phyloP scores from a whole-genome alignment of 2,329 filamentous ascomycete genomes.

The Cladosporium phlei region DNA sequence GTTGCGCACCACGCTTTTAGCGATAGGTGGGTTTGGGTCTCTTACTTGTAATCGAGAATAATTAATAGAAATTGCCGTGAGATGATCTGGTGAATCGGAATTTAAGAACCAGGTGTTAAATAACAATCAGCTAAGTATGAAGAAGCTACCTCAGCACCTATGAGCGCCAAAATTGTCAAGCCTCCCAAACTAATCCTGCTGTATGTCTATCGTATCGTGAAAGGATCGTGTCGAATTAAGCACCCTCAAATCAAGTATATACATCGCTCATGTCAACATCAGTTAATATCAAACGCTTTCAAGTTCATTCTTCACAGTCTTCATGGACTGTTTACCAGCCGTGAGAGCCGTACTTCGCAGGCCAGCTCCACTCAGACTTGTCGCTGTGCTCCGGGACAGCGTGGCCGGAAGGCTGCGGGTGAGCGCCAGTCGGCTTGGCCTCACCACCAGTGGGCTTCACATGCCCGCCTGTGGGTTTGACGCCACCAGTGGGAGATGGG shows the following conservation, averaged over 20 bases:
- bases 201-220: constrained; percentile 6
- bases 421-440: constrained; percentile 3
- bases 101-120: too few relatives aligned
- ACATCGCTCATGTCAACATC: not conserved
- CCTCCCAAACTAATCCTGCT: too few relatives aligned
- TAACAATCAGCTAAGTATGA: too few relatives aligned
- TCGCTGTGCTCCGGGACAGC: not conserved
- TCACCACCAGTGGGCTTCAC: constrained; percentile 8
- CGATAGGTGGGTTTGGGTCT: too few relatives aligned
- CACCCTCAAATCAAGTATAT: constrained; percentile 3
- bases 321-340: not conserved
- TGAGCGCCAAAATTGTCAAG: too few relatives aligned
- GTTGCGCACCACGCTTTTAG: too few relatives aligned
- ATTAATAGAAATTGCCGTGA: too few relatives aligned
- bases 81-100: too few relatives aligned
- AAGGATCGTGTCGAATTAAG: constrained; percentile 3
- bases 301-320: not conserved
- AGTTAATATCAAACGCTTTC: not conserved
- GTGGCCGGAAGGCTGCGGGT: constrained; percentile 1
- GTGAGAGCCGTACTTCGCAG: constrained; percentile 6
- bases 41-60: too few relatives aligned
- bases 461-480: constrained; percentile 6
- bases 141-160: too few relatives aligned
- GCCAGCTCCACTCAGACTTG: constrained; percentile 11
- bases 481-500: not conserved